Percentiles rank a stretch among this genome's conserved stretches.
Evolutionary conservation across 306 rosid genomes (phyloP).

Genomic region (Fagus crenata): DNA sequence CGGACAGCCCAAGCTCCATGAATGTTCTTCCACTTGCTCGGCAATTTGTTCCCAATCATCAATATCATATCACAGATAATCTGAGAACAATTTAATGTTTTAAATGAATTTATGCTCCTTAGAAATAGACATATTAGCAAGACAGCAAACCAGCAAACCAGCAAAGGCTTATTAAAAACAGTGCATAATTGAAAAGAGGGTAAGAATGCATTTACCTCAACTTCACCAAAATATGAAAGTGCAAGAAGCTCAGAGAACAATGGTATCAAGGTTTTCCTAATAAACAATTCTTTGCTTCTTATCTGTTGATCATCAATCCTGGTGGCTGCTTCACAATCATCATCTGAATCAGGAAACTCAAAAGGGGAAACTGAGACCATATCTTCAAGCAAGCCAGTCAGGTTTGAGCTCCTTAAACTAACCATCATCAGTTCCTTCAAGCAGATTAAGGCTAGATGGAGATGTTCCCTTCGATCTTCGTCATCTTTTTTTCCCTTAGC

Average conservation of each 20-base stretch:
- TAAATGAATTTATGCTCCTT: not conserved
- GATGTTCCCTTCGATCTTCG: slow-evolving; percentile 35
- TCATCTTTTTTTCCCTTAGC: slow-evolving; percentile 38
- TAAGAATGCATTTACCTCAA: slow-evolving; percentile 31
- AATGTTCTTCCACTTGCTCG: slow-evolving; percentile 29
- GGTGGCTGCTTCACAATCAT: slow-evolving; percentile 27
- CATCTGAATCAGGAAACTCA: slow-evolving; percentile 9
- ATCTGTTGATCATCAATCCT: slow-evolving; percentile 31
- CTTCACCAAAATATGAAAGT: slow-evolving; percentile 30
- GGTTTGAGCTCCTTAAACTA: slow-evolving; percentile 15
- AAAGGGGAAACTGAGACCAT: slow-evolving; percentile 25
- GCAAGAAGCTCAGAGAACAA: slow-evolving; percentile 37
- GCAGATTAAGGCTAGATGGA: slow-evolving; percentile 40
- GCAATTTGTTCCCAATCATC: slow-evolving; percentile 35
- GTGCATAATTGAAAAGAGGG: not conserved
- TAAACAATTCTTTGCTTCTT: slow-evolving; percentile 36
- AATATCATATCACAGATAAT: slow-evolving; percentile 33
- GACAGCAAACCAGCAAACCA: slow-evolving; percentile 3
- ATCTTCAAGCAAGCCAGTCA: slow-evolving; percentile 41
- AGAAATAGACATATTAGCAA: slow-evolving; percentile 4
- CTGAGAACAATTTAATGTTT: slow-evolving; percentile 21
- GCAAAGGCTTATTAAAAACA: not conserved
- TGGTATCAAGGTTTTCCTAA: slow-evolving; percentile 37
- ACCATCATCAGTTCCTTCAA: slow-evolving; percentile 39
- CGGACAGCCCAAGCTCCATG: slow-evolving; percentile 44